Conservation (phyloP, 352 stramenopile genomes). For the Phytophthora colocasiae region DNA sequence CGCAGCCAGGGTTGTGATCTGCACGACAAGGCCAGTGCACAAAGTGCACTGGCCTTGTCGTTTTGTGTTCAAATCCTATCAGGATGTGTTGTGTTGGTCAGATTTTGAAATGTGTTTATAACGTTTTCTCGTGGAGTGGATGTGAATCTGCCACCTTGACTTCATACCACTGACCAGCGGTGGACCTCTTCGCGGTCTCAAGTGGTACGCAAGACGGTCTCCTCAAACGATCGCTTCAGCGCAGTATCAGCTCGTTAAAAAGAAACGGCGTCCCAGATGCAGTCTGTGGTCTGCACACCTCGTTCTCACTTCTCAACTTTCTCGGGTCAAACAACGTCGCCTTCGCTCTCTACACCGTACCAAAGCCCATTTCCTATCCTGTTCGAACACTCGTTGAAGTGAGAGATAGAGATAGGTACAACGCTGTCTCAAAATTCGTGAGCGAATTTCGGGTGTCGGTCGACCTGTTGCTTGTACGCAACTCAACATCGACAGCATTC, state of each 20-base stretch:
- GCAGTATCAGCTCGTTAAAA: slow-evolving; percentile 9
- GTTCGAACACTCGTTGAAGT: slow-evolving; percentile 22
- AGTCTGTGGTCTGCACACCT: background rate
- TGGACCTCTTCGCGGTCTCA: slow-evolving; percentile 17
- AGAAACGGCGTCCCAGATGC: slow-evolving; percentile 8
- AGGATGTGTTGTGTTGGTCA: too few relatives aligned
- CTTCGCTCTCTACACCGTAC: slow-evolving; percentile 10
- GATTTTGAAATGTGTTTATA: too few relatives aligned
- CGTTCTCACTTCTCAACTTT: slow-evolving; percentile 10
- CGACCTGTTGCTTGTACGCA: slow-evolving; percentile 9
- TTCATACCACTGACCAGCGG: background rate
- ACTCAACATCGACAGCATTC: slow-evolving; percentile 5
- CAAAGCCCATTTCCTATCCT: slow-evolving; percentile 15
- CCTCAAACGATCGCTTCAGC: slow-evolving; percentile 3
- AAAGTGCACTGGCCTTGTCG: too few relatives aligned
- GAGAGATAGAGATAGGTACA: slow-evolving; percentile 15
- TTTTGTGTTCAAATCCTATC: too few relatives aligned
- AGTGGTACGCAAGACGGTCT: slow-evolving; percentile 21
- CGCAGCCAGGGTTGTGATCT: too few relatives aligned
- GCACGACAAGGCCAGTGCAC: too few relatives aligned
- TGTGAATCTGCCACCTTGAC: background rate
- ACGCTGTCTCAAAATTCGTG: background rate
- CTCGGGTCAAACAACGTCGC: too few relatives aligned
- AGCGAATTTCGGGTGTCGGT: slow-evolving; percentile 1
- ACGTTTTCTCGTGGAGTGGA: too few relatives aligned